A percentile compares a stretch with the other conserved stretches of the same genome.
Conservation (phyloP, 1,284 basidiomycete genomes). For the Pascua guehoae region DNA sequence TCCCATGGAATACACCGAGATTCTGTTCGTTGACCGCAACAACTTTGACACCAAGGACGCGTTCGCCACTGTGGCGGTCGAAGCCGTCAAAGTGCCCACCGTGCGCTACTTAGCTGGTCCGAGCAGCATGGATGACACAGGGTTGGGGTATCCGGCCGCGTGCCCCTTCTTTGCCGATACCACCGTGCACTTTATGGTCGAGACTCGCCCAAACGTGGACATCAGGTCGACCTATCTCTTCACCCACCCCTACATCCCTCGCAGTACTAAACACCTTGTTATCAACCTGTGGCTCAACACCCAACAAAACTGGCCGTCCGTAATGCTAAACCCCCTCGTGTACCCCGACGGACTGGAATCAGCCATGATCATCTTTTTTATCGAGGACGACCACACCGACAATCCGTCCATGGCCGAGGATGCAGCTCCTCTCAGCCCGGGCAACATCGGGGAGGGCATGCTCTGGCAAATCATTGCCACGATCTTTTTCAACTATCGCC, state of each 20-base stretch:
- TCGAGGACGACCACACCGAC: neutral
- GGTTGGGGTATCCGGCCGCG: neutral
- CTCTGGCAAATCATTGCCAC: neutral
- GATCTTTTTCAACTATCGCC: neutral
- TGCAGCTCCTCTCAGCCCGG: neutral
- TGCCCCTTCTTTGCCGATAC: neutral
- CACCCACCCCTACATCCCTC: neutral
- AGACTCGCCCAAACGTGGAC: neutral
- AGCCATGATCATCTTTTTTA: neutral
- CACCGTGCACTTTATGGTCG: neutral
- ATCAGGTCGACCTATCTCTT: neutral
- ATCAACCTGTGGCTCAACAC: neutral
- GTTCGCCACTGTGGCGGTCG: neutral
- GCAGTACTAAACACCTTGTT: neutral
- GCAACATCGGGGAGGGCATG: neutral
- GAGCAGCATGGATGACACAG: too few relatives aligned
- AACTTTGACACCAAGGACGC: neutral
- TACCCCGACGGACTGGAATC: neutral
- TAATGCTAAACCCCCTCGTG: neutral
- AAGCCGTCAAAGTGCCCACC: neutral
- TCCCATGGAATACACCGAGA: too few relatives aligned
- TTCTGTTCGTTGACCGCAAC: neutral
- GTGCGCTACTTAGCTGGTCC: neutral
- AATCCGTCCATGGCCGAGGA: neutral
- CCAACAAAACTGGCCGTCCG: neutral